Percentiles rank a stretch among this genome's conserved stretches.
These are phyloP conservation scores for Russula virescens DNA, from an alignment of 768 basidiomycete genomes.

Conservation along the genomic window DNA sequence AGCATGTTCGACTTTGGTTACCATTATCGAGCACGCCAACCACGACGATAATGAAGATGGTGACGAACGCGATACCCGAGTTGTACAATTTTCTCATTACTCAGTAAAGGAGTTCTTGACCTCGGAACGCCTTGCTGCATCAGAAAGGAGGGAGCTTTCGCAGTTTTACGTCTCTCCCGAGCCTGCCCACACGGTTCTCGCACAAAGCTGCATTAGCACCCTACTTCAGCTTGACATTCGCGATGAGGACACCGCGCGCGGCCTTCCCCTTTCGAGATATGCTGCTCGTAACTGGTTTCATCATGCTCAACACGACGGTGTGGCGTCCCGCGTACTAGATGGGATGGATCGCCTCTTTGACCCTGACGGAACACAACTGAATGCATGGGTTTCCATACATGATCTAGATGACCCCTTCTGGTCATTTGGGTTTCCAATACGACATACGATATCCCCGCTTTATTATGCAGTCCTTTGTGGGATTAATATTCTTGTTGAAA, in stretches of 20 bases:
- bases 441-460: not conserved
- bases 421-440: too few species aligned
- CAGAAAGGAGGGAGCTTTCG: not conserved
- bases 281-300: not conserved
- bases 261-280: not conserved
- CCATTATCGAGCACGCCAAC: not conserved
- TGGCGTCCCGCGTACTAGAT: not conserved
- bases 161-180: not conserved
- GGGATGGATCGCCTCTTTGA: constrained; percentile 5
- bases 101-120: constrained; percentile 11
- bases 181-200: constrained; percentile 1
- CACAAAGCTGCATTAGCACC: constrained; percentile 6
- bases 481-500: not conserved
- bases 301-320: constrained; percentile 1
- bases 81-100: constrained; percentile 12
- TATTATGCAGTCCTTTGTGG: not conserved
- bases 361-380: not conserved
- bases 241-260: too few species aligned
- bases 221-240: not conserved
- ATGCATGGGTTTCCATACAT: not conserved
- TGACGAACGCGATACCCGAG: not conserved
- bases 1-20: constrained; percentile 1
- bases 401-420: not conserved
- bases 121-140: not conserved
- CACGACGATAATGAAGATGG: not conserved